phyloP scores from a whole-genome alignment of 179 eudicot species.

The Beta macrorhiza region DNA sequence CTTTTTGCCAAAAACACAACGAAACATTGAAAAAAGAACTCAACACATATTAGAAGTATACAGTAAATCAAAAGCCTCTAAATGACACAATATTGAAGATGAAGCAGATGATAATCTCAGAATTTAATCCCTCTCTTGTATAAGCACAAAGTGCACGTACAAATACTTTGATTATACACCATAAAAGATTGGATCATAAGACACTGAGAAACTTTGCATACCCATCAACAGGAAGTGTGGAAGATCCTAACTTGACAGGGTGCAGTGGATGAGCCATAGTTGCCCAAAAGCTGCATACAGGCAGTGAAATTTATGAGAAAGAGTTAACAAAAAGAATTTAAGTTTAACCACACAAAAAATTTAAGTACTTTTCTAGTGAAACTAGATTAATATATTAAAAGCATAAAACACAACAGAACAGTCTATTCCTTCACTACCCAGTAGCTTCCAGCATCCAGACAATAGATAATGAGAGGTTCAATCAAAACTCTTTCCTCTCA shows the following conservation, averaged over 20 bases:
- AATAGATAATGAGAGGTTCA: background rate
- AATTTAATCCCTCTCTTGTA: background rate
- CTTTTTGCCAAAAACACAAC: no score
- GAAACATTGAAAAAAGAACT: no score
- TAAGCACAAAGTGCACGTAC: background rate
- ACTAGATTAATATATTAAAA: background rate
- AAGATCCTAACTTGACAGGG: constrained; percentile 38
- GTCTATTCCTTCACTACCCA: background rate
- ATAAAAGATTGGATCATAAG: background rate
- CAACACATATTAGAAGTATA: no score
- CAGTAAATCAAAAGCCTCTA: background rate
- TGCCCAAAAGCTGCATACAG: constrained; percentile 39
- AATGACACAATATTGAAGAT: no score
- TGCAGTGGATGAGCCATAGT: constrained; percentile 39
- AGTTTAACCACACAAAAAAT: background rate
- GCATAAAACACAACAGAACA: background rate
- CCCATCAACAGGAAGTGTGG: constrained; percentile 40
- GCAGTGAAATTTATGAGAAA: background rate
- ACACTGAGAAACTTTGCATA: constrained; percentile 20
- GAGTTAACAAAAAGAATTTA: background rate
- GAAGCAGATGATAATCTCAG: background rate
- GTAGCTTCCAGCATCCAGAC: background rate
- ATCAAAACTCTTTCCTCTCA: no score
- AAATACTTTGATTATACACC: background rate
- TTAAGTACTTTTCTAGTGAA: background rate